Conservation (phyloP, 2,329 filamentous ascomycete genomes). For the Fusarium acutatum region DNA sequence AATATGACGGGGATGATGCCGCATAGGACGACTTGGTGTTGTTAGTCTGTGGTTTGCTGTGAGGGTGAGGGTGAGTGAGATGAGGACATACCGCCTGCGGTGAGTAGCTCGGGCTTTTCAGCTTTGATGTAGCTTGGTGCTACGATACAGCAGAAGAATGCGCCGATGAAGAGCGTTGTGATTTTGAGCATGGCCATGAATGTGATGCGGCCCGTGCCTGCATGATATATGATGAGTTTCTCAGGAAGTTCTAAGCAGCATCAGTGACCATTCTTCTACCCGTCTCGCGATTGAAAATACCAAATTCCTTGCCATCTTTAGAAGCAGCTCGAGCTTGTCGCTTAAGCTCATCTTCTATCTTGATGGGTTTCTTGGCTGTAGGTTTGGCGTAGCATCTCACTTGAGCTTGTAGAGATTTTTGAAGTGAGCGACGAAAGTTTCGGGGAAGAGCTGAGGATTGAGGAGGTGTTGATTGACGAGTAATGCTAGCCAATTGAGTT, state of each 20-base stretch:
- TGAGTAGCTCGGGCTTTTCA: conserved; percentile 49
- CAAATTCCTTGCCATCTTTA: conserved; percentile 26
- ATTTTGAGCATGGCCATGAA: conserved; percentile 77
- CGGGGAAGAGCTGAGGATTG: conserved; percentile 15
- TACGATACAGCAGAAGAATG: conserved; percentile 70
- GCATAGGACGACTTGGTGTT: conserved; percentile 64
- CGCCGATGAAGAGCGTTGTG: conserved; percentile 73
- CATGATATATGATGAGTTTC: conserved; percentile 77
- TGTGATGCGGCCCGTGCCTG: conserved; percentile 71
- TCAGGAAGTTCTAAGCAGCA: conserved; percentile 59
- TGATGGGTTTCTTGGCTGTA: conserved; percentile 14
- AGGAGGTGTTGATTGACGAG: not conserved
- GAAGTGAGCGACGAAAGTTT: conserved; percentile 30
- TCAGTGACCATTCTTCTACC: not conserved
- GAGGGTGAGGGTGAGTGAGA: not conserved
- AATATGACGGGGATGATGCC: conserved; percentile 72
- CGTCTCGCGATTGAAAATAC: conserved; percentile 1
- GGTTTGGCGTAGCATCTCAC: conserved; percentile 40
- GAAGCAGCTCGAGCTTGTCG: conserved; percentile 40
- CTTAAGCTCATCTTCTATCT: conserved; percentile 40
- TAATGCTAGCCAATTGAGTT: too few relatives aligned
- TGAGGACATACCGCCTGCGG: conserved; percentile 49
- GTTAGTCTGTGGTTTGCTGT: not conserved
- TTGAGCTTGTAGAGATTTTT: conserved; percentile 37
- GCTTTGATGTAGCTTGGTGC: conserved; percentile 65